Percentiles rank a stretch among this genome's conserved stretches.
Conservation (phyloP, 208 protist genomes). For the Zelonia costaricensis region DNA sequence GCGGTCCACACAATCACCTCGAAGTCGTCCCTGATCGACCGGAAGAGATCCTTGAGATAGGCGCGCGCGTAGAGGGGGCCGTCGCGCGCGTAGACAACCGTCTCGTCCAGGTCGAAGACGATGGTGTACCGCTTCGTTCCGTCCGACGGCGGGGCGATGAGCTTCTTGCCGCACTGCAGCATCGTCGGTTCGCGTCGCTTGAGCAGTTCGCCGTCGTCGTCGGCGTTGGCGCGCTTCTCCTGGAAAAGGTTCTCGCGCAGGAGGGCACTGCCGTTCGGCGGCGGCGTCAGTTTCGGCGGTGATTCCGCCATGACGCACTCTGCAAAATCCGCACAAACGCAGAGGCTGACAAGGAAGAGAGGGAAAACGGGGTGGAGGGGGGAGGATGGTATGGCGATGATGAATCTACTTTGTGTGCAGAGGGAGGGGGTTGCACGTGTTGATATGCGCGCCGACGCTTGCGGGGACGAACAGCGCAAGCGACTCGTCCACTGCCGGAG, state of each 20-base stretch:
- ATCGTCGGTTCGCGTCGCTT: constrained; percentile 79
- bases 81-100: constrained; percentile 89
- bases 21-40: constrained; percentile 74
- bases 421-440: no score
- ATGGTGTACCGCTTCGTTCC: constrained; percentile 74
- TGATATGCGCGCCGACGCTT: no score
- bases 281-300: constrained; percentile 32
- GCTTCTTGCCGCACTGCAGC: constrained; percentile 49
- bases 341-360: no score
- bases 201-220: constrained; percentile 61
- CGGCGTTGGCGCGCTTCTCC: constrained; percentile 19
- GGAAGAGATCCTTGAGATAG: constrained; percentile 75
- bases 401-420: no score
- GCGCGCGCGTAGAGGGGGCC: constrained; percentile 85
- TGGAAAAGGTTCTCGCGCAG: constrained; percentile 83
- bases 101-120: constrained; percentile 92
- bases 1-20: constrained; percentile 93
- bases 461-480: no score
- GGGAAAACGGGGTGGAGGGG: no score
- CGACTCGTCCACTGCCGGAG: no score
- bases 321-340: no score
- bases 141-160: constrained; percentile 49
- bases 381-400: no score
- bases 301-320: constrained; percentile 16
- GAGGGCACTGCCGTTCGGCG: constrained; percentile 70